Conservation (phyloP, 305 asterid species). For the Stenogyne calaminthoides region DNA sequence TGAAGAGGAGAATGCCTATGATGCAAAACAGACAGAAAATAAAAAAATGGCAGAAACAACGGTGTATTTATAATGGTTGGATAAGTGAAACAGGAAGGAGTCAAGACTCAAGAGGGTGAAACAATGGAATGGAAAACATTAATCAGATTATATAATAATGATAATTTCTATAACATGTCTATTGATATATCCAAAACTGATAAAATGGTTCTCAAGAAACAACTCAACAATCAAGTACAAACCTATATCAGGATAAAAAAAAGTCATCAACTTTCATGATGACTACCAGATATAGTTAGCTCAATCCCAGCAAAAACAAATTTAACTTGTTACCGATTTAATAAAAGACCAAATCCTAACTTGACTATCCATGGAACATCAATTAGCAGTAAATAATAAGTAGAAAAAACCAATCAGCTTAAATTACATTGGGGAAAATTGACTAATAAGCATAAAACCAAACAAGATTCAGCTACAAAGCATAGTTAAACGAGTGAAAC, state of each 20-base stretch:
- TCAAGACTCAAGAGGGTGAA: background rate
- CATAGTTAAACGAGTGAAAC: background rate
- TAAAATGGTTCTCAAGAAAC: too few species aligned
- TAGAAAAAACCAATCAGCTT: background rate
- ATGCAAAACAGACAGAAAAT: background rate
- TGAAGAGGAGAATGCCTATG: background rate
- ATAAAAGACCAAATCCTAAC: background rate
- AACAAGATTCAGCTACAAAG: too few species aligned
- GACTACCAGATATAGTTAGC: too few species aligned
- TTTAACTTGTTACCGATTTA: background rate
- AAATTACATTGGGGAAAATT: background rate
- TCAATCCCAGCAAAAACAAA: background rate
- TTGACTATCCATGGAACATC: too few species aligned
- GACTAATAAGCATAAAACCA: background rate
- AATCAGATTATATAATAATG: too few species aligned
- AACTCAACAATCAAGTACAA: too few species aligned
- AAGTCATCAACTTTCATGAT: too few species aligned
- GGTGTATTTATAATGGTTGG: background rate
- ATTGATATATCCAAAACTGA: background rate
- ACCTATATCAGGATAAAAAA: too few species aligned
- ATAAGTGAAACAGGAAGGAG: too few species aligned
- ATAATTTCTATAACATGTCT: background rate
- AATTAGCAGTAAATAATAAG: background rate
- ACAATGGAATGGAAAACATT: too few species aligned
- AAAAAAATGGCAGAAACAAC: background rate